Conservation (phyloP, 305 asterid species). For the Solanum aculeatissimum region DNA sequence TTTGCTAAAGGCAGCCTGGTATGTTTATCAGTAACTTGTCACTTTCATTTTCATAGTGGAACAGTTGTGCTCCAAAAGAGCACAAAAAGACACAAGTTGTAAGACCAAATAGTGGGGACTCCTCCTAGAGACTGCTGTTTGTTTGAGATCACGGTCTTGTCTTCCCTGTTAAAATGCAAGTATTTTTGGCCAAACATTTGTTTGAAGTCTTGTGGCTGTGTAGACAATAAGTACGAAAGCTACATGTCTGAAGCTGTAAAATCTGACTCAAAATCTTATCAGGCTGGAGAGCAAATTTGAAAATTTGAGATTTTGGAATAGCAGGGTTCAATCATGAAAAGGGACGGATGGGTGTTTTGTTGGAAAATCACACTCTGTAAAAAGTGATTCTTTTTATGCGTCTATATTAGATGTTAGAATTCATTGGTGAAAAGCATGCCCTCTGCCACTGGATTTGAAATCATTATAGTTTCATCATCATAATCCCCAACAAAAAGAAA, state of each 20-base stretch:
- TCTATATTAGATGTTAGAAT: neutral
- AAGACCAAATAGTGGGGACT: neutral
- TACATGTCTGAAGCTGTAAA: neutral
- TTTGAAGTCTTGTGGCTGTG: neutral
- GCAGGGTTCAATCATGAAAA: neutral
- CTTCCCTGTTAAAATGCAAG: neutral
- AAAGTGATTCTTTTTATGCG: too few species aligned
- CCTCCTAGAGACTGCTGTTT: neutral
- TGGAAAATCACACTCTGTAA: neutral
- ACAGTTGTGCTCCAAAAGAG: neutral
- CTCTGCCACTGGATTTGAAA: too few species aligned
- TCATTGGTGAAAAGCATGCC: neutral
- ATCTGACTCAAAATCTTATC: neutral
- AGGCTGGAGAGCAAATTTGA: neutral
- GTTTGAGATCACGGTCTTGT: neutral
- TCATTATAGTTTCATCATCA: too few species aligned
- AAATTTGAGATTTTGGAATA: neutral
- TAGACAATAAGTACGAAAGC: neutral
- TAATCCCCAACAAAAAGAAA: too few species aligned
- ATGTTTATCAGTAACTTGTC: neutral
- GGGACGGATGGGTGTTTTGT: too few species aligned
- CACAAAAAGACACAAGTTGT: neutral
- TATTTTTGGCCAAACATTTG: neutral
- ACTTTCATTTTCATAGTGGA: neutral
- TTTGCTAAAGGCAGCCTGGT: neutral